Evolutionary conservation across 2,329 filamentous ascomycete species (phyloP), one percentile per base, ranked within the genome.

Genomic region (Epichloe hybrida): DNA sequence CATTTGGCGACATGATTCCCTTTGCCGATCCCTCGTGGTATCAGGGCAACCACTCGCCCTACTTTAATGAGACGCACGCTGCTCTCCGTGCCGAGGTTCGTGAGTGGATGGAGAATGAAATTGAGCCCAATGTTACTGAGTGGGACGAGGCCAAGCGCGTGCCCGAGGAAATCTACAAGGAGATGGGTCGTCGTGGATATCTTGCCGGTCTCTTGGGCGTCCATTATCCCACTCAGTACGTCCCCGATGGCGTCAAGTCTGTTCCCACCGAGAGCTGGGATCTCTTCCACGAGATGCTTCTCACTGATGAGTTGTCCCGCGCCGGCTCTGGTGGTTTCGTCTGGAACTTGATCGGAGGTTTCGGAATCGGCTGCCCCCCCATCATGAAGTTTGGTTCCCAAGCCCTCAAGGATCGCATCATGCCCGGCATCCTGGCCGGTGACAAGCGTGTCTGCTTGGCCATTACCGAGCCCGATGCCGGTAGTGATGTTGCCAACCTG

Each of bases 381-480:
- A 68, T 97, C 21, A 79, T 95, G 68, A 95, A 95, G 75, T 94
- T 94, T 62, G 93, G 89, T 62, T 86, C 86, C 72, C 85, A 91
- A 73, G 72, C 79, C 40, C 77, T 97, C 51, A 81, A 94, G 56
- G 81, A 97, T 61, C 83, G 91, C 50, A 89, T 98, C 63, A 70
- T 95, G 50, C 93, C 93, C 0, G 88, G 81, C 13, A 90, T 98
- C 56, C 72, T 98, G 52, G 81, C 79, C 55, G 93, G 93, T 55
- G 88, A 97, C 69, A 97, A 97, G 82, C 83, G 93, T 57, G 96
- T 98, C 65, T 98, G 93, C 69, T 74, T 98, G 55, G 93, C 93
- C 59, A 96, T 98, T 61, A 98, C 93, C 0, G 93, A 98, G 72
- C 93, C 86, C 54, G 91, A 97, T 70, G 93, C 90, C 12, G 93